These are phyloP conservation scores for Intubia oerlemansii DNA, from an alignment of 2,329 filamentous ascomycete species.

Conservation along the genomic window DNA sequence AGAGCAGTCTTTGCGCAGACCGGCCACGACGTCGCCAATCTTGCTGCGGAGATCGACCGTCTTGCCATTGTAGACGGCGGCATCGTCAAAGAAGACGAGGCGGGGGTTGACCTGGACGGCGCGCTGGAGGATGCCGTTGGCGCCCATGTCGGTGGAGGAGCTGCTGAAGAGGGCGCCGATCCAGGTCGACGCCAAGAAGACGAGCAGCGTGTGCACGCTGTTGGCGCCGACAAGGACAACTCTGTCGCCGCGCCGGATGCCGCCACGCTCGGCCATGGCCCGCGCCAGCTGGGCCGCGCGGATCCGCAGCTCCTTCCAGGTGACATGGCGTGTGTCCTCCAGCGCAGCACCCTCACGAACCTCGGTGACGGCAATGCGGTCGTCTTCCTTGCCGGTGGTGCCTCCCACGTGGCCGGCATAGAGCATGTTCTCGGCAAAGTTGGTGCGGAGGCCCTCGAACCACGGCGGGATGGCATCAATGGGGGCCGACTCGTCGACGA, in stretches of 20 bases:
- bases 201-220: conserved; percentile 48
- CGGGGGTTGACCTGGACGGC: conserved; percentile 54
- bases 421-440: conserved; percentile 65
- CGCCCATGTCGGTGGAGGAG: conserved; percentile 66
- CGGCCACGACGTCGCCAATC: conserved; percentile 43
- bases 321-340: conserved; percentile 31
- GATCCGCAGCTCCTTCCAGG: conserved; percentile 43
- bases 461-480: conserved; percentile 55
- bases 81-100: conserved; percentile 71
- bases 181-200: conserved; percentile 48
- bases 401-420: conserved; percentile 27
- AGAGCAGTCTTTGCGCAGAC: conserved; percentile 32
- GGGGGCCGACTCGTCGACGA: conserved; percentile 47
- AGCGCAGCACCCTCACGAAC: conserved; percentile 39
- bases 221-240: conserved; percentile 59
- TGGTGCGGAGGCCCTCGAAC: conserved; percentile 55
- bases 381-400: conserved; percentile 46
- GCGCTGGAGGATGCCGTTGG: conserved; percentile 54
- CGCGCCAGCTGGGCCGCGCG: conserved; percentile 37
- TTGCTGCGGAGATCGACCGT: conserved; percentile 49
- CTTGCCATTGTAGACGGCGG: conserved; percentile 60
- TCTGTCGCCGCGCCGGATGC: conserved; percentile 50
- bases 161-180: conserved; percentile 58
- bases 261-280: conserved; percentile 38
- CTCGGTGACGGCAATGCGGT: conserved; percentile 48